Evolutionary conservation across 1,139 yeast species (phyloP).

Genomic region (Diutina rugosa): DNA sequence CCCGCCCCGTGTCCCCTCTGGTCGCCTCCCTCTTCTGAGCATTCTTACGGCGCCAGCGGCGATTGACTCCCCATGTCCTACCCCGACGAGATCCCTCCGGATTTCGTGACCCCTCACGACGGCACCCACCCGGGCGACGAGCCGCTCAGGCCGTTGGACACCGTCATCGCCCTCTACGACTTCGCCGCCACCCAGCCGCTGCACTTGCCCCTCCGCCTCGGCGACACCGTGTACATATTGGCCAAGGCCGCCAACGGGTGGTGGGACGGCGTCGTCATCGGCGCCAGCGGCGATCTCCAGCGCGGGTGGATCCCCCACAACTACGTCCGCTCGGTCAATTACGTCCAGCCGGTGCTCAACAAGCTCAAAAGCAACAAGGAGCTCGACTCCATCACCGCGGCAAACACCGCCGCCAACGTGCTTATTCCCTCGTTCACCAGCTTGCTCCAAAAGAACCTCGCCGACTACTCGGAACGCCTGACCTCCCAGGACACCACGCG

Average conservation of each 20-base stretch:
- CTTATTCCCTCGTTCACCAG: slow-evolving; percentile 31
- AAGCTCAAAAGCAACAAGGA: slow-evolving; percentile 28
- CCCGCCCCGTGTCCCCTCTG: background rate
- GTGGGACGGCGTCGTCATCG: slow-evolving; percentile 62
- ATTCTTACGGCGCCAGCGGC: background rate
- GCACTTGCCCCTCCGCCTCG: slow-evolving; percentile 22
- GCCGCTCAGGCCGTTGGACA: slow-evolving; percentile 22
- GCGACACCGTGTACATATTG: slow-evolving; percentile 39
- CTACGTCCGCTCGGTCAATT: slow-evolving; percentile 36
- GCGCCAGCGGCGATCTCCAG: slow-evolving; percentile 25
- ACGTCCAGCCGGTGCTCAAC: slow-evolving; percentile 33
- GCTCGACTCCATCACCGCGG: slow-evolving; percentile 33
- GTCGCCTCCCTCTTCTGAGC: background rate
- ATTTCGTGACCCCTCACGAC: slow-evolving; percentile 6
- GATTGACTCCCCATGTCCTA: slow-evolving; percentile 4
- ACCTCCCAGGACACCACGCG: slow-evolving; percentile 21
- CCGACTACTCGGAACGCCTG: slow-evolving; percentile 17
- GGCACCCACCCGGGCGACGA: slow-evolving; percentile 2
- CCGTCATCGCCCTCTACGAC: slow-evolving; percentile 38
- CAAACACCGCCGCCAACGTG: slow-evolving; percentile 38
- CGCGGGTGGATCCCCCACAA: slow-evolving; percentile 75
- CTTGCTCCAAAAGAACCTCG: slow-evolving; percentile 23
- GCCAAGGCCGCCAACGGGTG: slow-evolving; percentile 47
- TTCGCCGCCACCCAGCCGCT: slow-evolving; percentile 96
- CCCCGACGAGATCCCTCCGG: slow-evolving; percentile 8